Base-by-base conservation (phyloP, 345 rosid species). In the Hevea brasiliensis region DNA sequence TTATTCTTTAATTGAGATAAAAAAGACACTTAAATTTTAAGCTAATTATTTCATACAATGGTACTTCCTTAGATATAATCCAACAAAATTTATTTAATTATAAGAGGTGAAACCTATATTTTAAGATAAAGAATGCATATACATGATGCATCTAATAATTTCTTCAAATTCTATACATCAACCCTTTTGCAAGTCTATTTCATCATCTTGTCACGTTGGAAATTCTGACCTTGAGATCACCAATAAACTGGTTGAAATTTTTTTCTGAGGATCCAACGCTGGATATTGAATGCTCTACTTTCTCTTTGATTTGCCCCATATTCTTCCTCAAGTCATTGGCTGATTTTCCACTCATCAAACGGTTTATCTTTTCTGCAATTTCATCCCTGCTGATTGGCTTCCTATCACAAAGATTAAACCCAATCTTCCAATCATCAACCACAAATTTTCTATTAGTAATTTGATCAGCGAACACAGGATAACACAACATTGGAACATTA, bases 401-500 rank as follows among this genome's bases (percentile, higher is more conserved):
- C 56, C 58, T 60, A 55, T 86, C 78, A 23, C 77, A 73, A 71
- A 94, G 70, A 75, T 90, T 87, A 65, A 88, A 76, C 69, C 97
- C 98, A 9, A 86, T 81, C 76, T 80, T 86, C 97, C 96, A 94
- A 75, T 94, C 95, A 72, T 87, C 92, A 44, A 90, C 97, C 72
- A 80, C 92, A 32, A 94, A 79, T 80, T 89, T 94, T 74, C 97
- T 72, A 59, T 92, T 89, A 15, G 97, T 86, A 61, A 89, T 89
- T 54, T 92, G 97, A 81, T 94, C 98, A 0, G 96, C 89, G 72
- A 83, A 75, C 70, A 92, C 71, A 14, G 97, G 98, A 53, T 79
- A 85, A 65, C 95, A 87, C 41, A 94, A 41, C 51, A 94, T 53
- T 0, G 97, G 97, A 10, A 94, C 82, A 14, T 66, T 58, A 15